Percentiles rank a stretch among this genome's conserved stretches.
Evolutionary conservation across 2,329 filamentous ascomycete genomes (phyloP).

Genomic region (Stemphylium beticola): DNA sequence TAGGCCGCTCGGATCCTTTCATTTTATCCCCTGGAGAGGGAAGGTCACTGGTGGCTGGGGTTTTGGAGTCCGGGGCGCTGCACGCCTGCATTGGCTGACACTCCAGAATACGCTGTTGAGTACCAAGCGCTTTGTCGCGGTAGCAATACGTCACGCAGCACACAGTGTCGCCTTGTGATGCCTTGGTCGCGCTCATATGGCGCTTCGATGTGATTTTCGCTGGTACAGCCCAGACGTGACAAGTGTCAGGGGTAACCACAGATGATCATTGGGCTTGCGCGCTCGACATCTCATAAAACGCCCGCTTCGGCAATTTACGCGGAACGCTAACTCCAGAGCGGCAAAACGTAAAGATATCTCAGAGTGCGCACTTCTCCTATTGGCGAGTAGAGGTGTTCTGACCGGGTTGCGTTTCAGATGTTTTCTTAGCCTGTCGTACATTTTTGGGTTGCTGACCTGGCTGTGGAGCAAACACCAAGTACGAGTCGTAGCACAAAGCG

Average conservation of each 20-base stretch:
- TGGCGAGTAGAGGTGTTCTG: constrained; percentile 16
- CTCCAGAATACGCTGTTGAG: constrained; percentile 12
- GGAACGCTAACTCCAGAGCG: constrained; percentile 18
- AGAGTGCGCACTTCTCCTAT: constrained; percentile 11
- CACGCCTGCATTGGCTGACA: constrained; percentile 20
- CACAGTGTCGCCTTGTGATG: constrained; percentile 6
- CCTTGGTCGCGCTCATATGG: constrained; percentile 5
- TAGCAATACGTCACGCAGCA: constrained; percentile 4
- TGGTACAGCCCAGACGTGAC: constrained; percentile 22
- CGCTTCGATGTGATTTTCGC: constrained; percentile 27
- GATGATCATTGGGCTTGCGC: constrained; percentile 31
- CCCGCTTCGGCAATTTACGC: constrained; percentile 25
- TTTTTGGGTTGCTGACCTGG: constrained; percentile 15
- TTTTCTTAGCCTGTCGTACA: constrained; percentile 21
- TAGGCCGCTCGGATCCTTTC: constrained; percentile 34
- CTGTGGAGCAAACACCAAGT: constrained; percentile 13
- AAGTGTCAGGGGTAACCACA: constrained; percentile 29
- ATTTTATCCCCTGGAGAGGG: constrained; percentile 20
- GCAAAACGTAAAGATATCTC: constrained; percentile 15
- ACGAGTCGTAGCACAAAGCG: constrained; percentile 23
- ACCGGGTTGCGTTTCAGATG: constrained; percentile 32
- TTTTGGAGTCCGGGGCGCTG: constrained; percentile 19
- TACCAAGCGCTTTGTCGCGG: constrained; percentile 54
- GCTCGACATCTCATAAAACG: constrained; percentile 26
- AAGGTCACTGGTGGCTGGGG: constrained; percentile 11